Evolutionary conservation across 345 rosid species (phyloP).

Genomic region (Eucalyptus fibrosa): DNA sequence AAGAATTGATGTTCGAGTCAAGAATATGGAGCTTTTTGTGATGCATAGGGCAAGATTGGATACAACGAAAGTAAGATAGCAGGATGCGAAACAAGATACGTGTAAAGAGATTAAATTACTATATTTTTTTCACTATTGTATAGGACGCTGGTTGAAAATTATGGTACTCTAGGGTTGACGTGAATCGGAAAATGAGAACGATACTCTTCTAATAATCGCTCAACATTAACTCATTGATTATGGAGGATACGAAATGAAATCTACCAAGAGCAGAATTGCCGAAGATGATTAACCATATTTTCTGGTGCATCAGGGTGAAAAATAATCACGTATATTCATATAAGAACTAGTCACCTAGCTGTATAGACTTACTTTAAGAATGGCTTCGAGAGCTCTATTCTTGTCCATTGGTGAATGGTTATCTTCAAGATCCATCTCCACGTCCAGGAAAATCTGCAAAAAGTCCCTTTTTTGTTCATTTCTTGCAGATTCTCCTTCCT

Average conservation of each 20-base stretch:
- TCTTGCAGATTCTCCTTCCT: not conserved
- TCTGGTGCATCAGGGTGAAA: not conserved
- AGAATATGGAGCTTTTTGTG: not conserved
- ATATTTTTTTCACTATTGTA: not conserved
- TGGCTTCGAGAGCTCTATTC: not conserved
- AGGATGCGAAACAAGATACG: not conserved
- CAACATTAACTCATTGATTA: not conserved
- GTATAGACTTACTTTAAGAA: not conserved
- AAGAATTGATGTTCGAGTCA: not conserved
- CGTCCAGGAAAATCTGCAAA: not conserved
- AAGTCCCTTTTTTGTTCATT: not conserved
- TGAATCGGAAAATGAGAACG: not conserved
- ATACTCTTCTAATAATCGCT: not conserved
- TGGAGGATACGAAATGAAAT: not conserved
- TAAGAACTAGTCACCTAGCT: not conserved
- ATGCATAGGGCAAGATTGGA: not conserved
- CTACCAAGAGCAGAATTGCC: not conserved
- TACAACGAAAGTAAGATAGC: not conserved
- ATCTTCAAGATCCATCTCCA: not conserved
- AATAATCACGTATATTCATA: not conserved
- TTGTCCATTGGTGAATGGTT: not conserved
- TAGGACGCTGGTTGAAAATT: not conserved
- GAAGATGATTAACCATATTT: not conserved
- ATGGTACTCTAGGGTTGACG: not conserved
- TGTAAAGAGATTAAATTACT: not conserved